Evolutionary conservation across 805 yeast species (phyloP).

Genomic region (Ogataea nakhonphanomensis): DNA sequence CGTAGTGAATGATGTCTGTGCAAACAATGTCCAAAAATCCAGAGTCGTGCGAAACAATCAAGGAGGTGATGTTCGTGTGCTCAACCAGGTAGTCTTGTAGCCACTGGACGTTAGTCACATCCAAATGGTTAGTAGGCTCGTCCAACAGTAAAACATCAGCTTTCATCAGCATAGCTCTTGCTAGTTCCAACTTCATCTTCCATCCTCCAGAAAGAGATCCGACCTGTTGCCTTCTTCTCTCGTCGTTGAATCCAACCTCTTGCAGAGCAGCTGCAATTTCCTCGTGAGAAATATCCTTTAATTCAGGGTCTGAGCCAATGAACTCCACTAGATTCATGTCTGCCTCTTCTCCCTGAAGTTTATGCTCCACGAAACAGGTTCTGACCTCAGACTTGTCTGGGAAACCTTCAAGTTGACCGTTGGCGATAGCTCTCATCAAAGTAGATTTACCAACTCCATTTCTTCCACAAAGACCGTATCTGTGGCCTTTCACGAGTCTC

Average conservation of each 20-base stretch:
- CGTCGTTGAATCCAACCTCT: constrained; percentile 88
- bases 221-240: constrained; percentile 83
- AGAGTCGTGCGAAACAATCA: constrained; percentile 97
- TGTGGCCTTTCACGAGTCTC: constrained; percentile 86
- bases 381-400: constrained; percentile 82
- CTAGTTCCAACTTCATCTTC: constrained; percentile 98
- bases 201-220: constrained; percentile 98
- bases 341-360: constrained; percentile 91
- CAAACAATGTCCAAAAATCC: constrained; percentile 94
- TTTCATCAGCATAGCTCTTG: constrained; percentile 97
- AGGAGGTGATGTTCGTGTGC: constrained; percentile 84
- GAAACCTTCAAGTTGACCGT: constrained; percentile 96
- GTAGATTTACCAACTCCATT: constrained; percentile 99
- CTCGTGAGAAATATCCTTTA: constrained; percentile 55
- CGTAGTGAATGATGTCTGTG: constrained; percentile 95
- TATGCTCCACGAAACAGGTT: constrained; percentile 97
- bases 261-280: constrained; percentile 75
- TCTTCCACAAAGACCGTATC: constrained; percentile 97
- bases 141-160: constrained; percentile 93
- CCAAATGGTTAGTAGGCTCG: constrained; percentile 98
- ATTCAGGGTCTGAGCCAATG: constrained; percentile 85
- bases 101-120: constrained; percentile 92
- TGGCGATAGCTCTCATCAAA: constrained; percentile 92
- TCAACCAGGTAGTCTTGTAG: constrained; percentile 79
- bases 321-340: constrained; percentile 84